Base-by-base conservation (phyloP, 805 yeast species). In the Candida stauntonica region DNA sequence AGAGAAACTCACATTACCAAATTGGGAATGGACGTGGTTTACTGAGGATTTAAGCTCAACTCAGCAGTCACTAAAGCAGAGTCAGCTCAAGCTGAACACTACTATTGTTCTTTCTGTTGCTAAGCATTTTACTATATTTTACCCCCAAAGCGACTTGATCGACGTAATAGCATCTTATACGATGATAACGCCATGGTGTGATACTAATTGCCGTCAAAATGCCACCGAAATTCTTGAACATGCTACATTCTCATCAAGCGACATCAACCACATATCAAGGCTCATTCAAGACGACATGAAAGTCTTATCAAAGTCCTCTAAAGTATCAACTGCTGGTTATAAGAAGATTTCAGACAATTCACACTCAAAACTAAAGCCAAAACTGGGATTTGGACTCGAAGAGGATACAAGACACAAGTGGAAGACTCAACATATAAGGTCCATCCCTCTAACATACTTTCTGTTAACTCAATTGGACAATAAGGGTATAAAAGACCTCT, bases 311-410 rank as follows among this genome's bases (percentile, higher is more conserved):
- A 34, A 33, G 13, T 37, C 26, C 3, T 31, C 38, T 3, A 48
- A 42, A 20, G 27, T 52, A 3, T 44, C 54, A 1, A 35, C 33
- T 14, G 55, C 58, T 2, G 58, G 58, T 5, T 49, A 48, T 35
- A 44, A 31, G 17, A 50, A 35, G 31, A n/a, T 46, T 6, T 3
- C 30, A 18, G 16, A 11, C 9, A 5, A 11, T 3, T 11, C 11
- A 17, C 6, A 5, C 35, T 7, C 12, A 24, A 12, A 44, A 4
- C 33, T 53, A 5, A 40, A 32, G 13, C 52, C 58, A 7, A 31
- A 35, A 31, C 29, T 47, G 8, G 51, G 50, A 5, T 40, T 34
- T 21, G 29, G 29, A 2, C 18, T 16, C 5, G 44, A 37, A 16
- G 46, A 40, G 27, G 43, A 26, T n/a, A 9, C 32, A 12, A 36